A percentile compares a stretch with the other conserved stretches of the same genome.
These are phyloP conservation scores for Volvox africanus DNA, from an alignment of 139 green algal genomes.

Conservation along the genomic window DNA sequence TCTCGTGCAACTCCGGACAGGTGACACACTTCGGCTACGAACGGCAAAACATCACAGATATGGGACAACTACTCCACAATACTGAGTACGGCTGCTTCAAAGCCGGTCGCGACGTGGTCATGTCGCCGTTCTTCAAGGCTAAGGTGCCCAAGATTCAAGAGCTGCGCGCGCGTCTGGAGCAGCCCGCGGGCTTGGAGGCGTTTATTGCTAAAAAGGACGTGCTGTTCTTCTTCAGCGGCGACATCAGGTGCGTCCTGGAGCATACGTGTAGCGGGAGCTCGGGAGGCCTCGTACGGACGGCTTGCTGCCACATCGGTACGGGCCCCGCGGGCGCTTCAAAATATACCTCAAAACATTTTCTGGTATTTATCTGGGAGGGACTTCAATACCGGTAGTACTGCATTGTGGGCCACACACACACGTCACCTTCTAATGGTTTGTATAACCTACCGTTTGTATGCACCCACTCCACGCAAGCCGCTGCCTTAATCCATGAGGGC, in stretches of 20 bases:
- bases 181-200: not conserved
- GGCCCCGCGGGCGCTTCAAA: too few relatives aligned
- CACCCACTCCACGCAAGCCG: too few relatives aligned
- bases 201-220: conserved; percentile 24
- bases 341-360: too few relatives aligned
- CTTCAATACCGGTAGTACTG: too few relatives aligned
- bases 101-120: conserved; percentile 16
- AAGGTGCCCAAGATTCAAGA: not conserved
- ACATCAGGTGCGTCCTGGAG: not conserved
- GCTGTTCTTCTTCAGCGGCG: conserved; percentile 47
- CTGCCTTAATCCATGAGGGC: too few relatives aligned
- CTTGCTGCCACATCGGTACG: too few relatives aligned
- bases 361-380: too few relatives aligned
- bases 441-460: too few relatives aligned
- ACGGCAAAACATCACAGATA: not conserved
- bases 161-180: not conserved
- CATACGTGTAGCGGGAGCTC: not conserved
- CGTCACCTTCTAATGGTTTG: too few relatives aligned
- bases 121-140: conserved; percentile 38
- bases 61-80: conserved; percentile 22
- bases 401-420: too few relatives aligned
- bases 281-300: too few relatives aligned
- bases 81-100: conserved; percentile 51
- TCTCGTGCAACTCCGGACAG: not conserved
- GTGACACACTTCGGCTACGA: conserved; percentile 40